Conservation (phyloP, 805 yeast species). For the Candida wancherniae region DNA sequence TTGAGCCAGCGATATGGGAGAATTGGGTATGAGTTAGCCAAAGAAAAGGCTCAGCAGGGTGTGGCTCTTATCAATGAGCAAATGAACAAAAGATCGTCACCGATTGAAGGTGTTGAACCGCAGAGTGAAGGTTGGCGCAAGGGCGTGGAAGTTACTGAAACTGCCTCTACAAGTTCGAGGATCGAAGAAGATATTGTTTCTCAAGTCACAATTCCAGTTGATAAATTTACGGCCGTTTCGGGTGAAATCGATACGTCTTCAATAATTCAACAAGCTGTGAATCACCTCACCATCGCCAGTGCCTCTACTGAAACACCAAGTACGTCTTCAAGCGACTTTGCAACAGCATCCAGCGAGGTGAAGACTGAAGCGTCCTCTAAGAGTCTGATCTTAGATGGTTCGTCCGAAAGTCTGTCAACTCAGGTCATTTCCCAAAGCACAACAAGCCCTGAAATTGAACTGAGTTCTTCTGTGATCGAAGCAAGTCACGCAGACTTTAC, state of each 20-base stretch:
- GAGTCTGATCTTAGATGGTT: no score
- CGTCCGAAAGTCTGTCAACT: no score
- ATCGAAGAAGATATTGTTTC: slow-evolving; percentile 7
- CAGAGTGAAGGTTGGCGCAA: no score
- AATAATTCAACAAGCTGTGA: slow-evolving; percentile 11
- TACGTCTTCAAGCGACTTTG: neutral
- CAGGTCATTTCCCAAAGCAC: no score
- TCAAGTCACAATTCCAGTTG: slow-evolving; percentile 8
- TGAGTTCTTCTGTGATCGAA: no score
- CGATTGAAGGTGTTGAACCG: slow-evolving; percentile 21
- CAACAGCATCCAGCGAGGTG: no score
- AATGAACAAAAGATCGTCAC: slow-evolving; percentile 21
- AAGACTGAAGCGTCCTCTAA: no score
- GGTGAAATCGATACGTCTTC: slow-evolving; percentile 11
- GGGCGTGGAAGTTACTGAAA: neutral
- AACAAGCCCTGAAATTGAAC: no score
- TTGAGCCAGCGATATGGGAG: slow-evolving; percentile 21
- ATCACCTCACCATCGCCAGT: neutral
- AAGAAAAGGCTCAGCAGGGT: slow-evolving; percentile 12
- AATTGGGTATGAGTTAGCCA: slow-evolving; percentile 15
- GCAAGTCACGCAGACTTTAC: no score
- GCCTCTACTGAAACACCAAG: neutral
- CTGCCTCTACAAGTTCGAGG: slow-evolving; percentile 6
- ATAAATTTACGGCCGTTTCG: slow-evolving; percentile 7
- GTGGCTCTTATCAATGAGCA: slow-evolving; percentile 27